Evolutionary conservation across 1,284 basidiomycete species (phyloP), one percentile per base, ranked within the genome.

Genomic region (Naganishia sp.): DNA sequence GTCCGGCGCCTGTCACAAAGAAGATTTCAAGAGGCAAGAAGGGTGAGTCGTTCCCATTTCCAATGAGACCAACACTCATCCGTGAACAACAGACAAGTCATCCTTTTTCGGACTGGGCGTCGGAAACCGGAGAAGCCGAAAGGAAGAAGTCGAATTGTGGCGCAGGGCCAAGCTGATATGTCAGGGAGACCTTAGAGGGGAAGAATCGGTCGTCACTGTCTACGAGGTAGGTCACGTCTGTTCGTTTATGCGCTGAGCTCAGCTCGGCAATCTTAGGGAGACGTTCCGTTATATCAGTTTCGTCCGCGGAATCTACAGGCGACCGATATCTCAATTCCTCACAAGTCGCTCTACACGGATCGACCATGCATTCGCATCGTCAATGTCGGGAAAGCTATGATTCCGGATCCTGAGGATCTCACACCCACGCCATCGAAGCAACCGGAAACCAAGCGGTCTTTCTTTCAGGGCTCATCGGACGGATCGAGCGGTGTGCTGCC

Each of bases 131-230:
- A 60, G 57, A 43, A 60, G 49, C 49, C 25, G 57, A 36, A 46
- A 48, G n/a, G 57, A 60, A 50, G 57, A 60, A 39, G 57, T 60
- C 18, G 57, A 60, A 33, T 60, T 33, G 18, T 60, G 57, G 57
- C 57, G 57, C 16, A 36, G 57, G 43, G 45, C 57, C 13, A 60
- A 25, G 33, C 33, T 60, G 45, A 36, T 60, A n/a, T 60, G 57
- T 31, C 45, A 60, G 25, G 57, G 57, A 6, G 57, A 60, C 33
- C 31, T 60, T 9, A 49, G 45, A 42, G 57, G 57, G 36, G 48
- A 49, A 15, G 57, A 60, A 21, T 60, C 57, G 31, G 33, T 60
- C 21, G 57, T 60, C 3, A 49, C 31, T 28, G 57, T 60, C 4
- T 60, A 60, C 31, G 57, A 60, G 9, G 57, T 60, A 21, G 48